Percentiles rank a stretch among this genome's conserved stretches.
These are phyloP conservation scores for Nyctanthes arbortristis DNA, from an alignment of 257 asterid genomes.

Conservation along the genomic window DNA sequence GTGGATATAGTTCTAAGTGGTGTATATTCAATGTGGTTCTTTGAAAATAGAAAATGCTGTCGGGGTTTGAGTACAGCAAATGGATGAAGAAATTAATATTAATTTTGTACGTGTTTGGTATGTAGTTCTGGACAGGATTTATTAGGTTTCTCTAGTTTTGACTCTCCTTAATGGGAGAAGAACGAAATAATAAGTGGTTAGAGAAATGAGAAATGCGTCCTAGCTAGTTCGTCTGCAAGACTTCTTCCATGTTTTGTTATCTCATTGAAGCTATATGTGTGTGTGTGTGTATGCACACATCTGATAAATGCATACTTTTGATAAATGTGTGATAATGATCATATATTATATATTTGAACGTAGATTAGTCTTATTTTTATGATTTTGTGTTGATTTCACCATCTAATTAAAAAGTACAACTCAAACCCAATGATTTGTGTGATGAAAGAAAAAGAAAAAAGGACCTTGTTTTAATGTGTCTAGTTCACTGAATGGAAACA, in stretches of 20 bases:
- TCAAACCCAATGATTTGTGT: too few species aligned
- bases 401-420: too few species aligned
- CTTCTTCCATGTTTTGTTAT: not conserved
- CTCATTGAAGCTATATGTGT: too few species aligned
- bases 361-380: too few species aligned
- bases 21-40: not conserved
- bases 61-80: constrained; percentile 1
- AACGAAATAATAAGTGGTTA: not conserved
- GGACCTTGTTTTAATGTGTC: too few species aligned
- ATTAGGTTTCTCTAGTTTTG: not conserved
- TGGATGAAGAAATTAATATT: constrained; percentile 8
- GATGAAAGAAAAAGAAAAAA: too few species aligned
- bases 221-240: too few species aligned
- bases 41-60: constrained; percentile 2
- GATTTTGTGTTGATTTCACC: too few species aligned
- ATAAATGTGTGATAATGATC: not conserved
- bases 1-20: constrained; percentile 25
- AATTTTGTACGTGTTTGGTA: not conserved
- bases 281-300: too few species aligned
- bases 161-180: too few species aligned
- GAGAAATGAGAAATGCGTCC: not conserved
- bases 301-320: too few species aligned
- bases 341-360: constrained; percentile 20
- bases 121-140: not conserved
- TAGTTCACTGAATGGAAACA: not conserved